Conservation (phyloP, 2,329 filamentous ascomycete species). For the Alternaria brassicicola region DNA sequence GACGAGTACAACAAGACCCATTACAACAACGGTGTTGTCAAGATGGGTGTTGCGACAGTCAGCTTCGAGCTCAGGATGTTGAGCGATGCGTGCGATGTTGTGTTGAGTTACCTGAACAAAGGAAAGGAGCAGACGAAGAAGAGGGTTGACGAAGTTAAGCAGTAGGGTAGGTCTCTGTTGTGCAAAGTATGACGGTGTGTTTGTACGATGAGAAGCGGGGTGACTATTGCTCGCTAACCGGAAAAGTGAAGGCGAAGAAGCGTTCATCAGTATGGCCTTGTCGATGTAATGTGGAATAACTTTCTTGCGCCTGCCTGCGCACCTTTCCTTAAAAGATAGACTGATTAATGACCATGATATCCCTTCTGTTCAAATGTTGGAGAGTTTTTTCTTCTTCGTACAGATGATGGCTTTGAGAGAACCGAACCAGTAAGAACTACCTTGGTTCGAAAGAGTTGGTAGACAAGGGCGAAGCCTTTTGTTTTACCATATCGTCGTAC, state of each 20-base stretch:
- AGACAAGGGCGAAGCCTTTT: neutral
- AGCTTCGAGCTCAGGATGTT: conserved; percentile 50
- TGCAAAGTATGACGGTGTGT: neutral
- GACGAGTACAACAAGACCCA: conserved; percentile 50
- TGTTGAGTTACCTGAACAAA: conserved; percentile 42
- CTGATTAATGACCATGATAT: conserved; percentile 12
- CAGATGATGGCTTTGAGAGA: neutral
- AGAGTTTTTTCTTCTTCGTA: neutral
- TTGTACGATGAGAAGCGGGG: neutral
- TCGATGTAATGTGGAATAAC: neutral
- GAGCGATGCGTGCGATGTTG: conserved; percentile 40
- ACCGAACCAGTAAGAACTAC: neutral
- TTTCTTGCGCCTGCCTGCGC: neutral
- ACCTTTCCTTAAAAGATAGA: conserved; percentile 9
- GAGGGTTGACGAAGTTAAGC: conserved; percentile 46
- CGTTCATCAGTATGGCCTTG: neutral
- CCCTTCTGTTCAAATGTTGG: neutral
- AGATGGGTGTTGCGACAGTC: conserved; percentile 45
- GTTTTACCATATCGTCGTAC: neutral
- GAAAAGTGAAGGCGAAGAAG: conserved; percentile 8
- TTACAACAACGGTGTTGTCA: conserved; percentile 44
- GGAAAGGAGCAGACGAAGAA: conserved; percentile 42
- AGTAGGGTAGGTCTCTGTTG: conserved; percentile 23
- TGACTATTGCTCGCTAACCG: neutral
- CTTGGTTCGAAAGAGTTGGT: neutral